These are phyloP conservation scores for Aspergillus viridinutans DNA, from an alignment of 2,329 filamentous ascomycete species.

Conservation along the genomic window DNA sequence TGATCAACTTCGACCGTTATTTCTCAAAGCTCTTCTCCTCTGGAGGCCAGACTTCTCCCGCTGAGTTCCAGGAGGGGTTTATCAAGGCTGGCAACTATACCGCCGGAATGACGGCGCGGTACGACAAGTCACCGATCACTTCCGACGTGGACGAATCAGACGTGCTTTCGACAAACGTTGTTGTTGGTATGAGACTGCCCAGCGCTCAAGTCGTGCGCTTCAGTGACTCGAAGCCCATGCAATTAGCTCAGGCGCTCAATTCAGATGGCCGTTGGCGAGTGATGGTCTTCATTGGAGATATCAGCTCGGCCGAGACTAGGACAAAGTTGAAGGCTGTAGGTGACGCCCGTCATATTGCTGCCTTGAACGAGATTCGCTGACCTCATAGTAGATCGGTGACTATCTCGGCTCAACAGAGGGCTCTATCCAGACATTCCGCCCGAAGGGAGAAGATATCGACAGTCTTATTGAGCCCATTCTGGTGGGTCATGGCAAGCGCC, in stretches of 20 bases:
- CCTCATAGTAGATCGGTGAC: slow-evolving; percentile 30
- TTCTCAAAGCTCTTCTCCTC: slow-evolving; percentile 53
- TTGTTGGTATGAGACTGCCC: slow-evolving; percentile 48
- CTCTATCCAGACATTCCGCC: slow-evolving; percentile 43
- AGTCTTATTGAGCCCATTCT: slow-evolving; percentile 56
- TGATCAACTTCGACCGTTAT: slow-evolving; percentile 59
- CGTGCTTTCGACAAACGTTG: slow-evolving; percentile 34
- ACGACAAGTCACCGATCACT: slow-evolving; percentile 50
- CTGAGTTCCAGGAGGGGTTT: slow-evolving; percentile 55
- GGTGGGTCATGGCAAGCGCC: slow-evolving; percentile 48
- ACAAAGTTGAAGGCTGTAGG: slow-evolving; percentile 38
- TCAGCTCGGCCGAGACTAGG: slow-evolving; percentile 24
- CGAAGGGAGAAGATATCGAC: slow-evolving; percentile 44
- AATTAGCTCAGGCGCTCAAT: slow-evolving; percentile 46
- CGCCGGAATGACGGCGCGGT: slow-evolving; percentile 55
- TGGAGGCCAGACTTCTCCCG: slow-evolving; percentile 39
- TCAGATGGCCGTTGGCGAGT: slow-evolving; percentile 52
- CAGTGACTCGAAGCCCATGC: slow-evolving; percentile 56
- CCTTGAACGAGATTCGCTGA: slow-evolving; percentile 2
- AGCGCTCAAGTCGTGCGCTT: slow-evolving; percentile 57
- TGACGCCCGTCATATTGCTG: not conserved
- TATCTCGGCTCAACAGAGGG: slow-evolving; percentile 41
- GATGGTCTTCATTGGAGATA: slow-evolving; percentile 47
- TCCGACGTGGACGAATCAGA: slow-evolving; percentile 29
- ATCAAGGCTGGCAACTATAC: slow-evolving; percentile 56